Conservation (phyloP, 2,329 filamentous ascomycete species). For the Colletotrichum sojae region DNA sequence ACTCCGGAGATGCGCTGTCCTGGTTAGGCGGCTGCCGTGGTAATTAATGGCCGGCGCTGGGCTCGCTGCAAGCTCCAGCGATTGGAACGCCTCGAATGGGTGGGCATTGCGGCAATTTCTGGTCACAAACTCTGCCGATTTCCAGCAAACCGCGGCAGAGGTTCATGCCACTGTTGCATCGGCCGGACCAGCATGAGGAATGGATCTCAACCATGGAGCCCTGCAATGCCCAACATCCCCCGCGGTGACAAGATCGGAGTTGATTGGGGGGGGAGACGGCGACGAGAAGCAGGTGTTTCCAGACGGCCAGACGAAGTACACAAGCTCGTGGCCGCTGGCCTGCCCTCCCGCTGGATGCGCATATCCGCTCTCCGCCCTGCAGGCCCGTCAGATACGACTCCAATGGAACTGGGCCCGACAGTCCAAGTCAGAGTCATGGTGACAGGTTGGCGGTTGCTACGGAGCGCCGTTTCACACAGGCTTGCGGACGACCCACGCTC, state of each 20-base stretch:
- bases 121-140: slow-evolving; percentile 33
- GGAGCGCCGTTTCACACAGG: slow-evolving; percentile 40
- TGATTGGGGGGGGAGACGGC: slow-evolving; percentile 7
- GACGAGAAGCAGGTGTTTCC: background rate
- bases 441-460: slow-evolving; percentile 30
- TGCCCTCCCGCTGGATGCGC: background rate
- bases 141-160: slow-evolving; percentile 33
- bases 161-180: slow-evolving; percentile 38
- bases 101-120: slow-evolving; percentile 41
- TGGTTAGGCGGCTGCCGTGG: slow-evolving; percentile 17
- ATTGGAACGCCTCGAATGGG: slow-evolving; percentile 38
- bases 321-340: background rate
- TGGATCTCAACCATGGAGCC: slow-evolving; percentile 32
- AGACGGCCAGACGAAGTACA: slow-evolving; percentile 7
- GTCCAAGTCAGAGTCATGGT: slow-evolving; percentile 29
- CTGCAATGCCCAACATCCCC: slow-evolving; percentile 16
- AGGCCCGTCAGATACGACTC: slow-evolving; percentile 31
- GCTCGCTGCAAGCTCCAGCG: slow-evolving; percentile 24
- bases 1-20: slow-evolving; percentile 27
- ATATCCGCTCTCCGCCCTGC: slow-evolving; percentile 34
- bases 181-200: slow-evolving; percentile 32
- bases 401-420: slow-evolving; percentile 34
- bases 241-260: slow-evolving; percentile 29
- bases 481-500: slow-evolving; percentile 30
- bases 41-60: slow-evolving; percentile 28